These are phyloP conservation scores for Dendrocalamus latiflorus DNA, from an alignment of 202 grass and related monocot species.

Conservation along the genomic window DNA sequence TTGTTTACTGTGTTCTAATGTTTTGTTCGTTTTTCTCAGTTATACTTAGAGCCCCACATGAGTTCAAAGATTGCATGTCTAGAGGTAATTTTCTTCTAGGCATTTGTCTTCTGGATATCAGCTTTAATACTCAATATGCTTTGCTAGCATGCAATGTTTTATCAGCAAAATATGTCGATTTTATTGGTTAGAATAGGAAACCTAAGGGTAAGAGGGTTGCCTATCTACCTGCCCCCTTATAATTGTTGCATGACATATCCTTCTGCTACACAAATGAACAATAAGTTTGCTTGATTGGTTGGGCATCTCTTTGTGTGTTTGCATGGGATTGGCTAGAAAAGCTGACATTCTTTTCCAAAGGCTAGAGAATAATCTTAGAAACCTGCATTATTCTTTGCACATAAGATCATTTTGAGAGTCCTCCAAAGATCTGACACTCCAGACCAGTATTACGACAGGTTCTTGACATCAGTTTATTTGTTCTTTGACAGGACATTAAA, in stretches of 20 bases:
- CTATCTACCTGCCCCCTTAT: background rate
- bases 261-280: background rate
- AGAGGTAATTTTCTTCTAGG: slow-evolving; percentile 58
- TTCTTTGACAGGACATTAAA: slow-evolving; percentile 82
- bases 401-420: background rate
- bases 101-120: background rate
- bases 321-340: background rate
- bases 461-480: background rate
- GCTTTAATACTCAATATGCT: background rate
- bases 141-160: background rate
- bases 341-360: background rate
- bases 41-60: slow-evolving; percentile 91
- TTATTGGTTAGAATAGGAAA: background rate
- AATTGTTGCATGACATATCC: background rate
- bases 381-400: background rate
- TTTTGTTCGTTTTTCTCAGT: slow-evolving; percentile 50
- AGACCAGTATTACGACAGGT: background rate
- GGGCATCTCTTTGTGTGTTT: background rate
- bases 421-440: background rate
- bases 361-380: background rate
- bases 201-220: background rate
- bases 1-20: slow-evolving; percentile 8
- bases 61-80: slow-evolving; percentile 99
- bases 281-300: background rate
- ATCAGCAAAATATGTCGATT: background rate